A percentile compares a stretch with the other conserved stretches of the same genome.
These are phyloP conservation scores for Oenanthe sinensis DNA, from an alignment of 129 eudicot species.

Conservation along the genomic window DNA sequence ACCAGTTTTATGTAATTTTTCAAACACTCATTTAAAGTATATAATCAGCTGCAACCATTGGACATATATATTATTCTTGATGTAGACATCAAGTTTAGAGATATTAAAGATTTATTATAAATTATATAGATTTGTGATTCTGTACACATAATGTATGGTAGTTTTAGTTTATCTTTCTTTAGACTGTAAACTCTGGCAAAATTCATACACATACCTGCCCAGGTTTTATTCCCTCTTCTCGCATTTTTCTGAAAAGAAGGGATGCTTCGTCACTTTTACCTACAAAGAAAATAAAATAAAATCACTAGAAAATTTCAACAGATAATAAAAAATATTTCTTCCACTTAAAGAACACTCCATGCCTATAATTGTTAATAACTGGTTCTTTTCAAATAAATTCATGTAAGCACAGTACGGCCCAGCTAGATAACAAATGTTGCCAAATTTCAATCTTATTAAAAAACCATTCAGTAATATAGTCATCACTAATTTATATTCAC, in stretches of 20 bases:
- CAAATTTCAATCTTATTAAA: neutral
- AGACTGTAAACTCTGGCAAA: neutral
- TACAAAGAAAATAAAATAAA: slow-evolving; percentile 20
- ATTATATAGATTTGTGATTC: neutral
- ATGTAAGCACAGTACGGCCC: neutral
- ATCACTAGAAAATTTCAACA: neutral
- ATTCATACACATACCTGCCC: slow-evolving; percentile 48
- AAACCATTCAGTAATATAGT: neutral
- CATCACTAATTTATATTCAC: neutral
- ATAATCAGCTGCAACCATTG: neutral
- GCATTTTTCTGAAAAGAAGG: slow-evolving; percentile 64
- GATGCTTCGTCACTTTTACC: slow-evolving; percentile 71
- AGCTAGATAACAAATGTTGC: neutral
- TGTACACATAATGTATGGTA: neutral
- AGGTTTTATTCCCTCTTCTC: slow-evolving; percentile 84
- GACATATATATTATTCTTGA: neutral
- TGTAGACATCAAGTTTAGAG: neutral
- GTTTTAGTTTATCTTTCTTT: neutral
- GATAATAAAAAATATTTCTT: neutral
- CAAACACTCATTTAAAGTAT: neutral
- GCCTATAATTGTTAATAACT: neutral
- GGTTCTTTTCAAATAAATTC: neutral
- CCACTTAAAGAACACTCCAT: neutral
- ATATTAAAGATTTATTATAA: neutral
- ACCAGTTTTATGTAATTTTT: neutral